These are phyloP conservation scores for Angophora floribunda DNA, from an alignment of 345 rosid species.

Conservation along the genomic window DNA sequence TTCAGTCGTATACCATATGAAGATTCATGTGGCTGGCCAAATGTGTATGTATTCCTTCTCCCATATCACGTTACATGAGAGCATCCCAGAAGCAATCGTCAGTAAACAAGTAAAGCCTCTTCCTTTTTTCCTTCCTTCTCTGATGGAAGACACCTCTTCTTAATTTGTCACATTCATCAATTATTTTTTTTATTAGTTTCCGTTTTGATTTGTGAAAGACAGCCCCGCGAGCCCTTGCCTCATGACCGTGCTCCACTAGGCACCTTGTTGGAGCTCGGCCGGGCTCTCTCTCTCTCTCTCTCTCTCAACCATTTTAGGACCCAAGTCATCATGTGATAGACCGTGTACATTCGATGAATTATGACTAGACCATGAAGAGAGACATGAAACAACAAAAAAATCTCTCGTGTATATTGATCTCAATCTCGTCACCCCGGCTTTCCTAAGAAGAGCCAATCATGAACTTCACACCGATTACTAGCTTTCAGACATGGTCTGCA, in stretches of 20 bases:
- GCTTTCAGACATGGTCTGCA: not conserved
- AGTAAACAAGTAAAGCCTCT: not conserved
- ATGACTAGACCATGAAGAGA: not conserved
- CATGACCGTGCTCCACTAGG: accelerated
- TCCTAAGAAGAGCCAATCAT: not conserved
- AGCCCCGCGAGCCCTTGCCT: not conserved
- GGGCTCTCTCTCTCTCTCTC: not conserved
- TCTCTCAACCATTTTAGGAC: not conserved
- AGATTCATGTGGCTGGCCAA: not conserved
- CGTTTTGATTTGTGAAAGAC: not conserved
- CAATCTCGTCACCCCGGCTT: not conserved
- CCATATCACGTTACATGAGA: not conserved
- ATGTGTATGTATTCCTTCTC: not conserved
- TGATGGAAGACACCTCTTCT: not conserved
- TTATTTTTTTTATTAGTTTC: not conserved
- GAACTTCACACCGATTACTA: not conserved
- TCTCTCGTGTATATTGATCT: not conserved
- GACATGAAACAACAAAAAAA: not conserved
- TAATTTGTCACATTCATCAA: not conserved
- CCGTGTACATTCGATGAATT: not conserved
- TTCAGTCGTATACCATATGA: not conserved
- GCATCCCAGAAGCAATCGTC: not conserved
- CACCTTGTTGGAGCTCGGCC: not conserved
- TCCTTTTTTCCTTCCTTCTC: not conserved
- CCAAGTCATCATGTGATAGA: not conserved